Percentiles rank a stretch among this genome's conserved stretches.
These are phyloP conservation scores for Neurospora sp. DNA, from an alignment of 495 filamentous ascomycete genomes.

Conservation along the genomic window DNA sequence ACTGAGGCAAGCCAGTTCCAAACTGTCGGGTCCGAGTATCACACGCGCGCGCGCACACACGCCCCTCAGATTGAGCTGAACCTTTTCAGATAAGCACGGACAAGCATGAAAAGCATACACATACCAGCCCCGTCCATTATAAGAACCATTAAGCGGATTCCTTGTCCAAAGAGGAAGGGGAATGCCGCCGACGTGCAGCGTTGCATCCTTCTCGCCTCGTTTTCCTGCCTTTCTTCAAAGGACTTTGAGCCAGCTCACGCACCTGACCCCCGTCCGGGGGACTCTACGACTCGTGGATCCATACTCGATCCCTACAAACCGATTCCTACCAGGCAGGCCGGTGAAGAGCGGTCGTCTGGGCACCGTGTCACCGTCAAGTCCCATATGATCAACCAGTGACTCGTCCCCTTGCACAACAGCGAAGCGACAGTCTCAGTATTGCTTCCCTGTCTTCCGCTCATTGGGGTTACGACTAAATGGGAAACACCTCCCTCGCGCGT, in stretches of 20 bases:
- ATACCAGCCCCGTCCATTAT: not conserved
- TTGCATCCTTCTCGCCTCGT: not conserved
- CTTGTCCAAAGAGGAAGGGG: not conserved
- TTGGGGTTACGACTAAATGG: not conserved
- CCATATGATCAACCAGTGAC: not conserved
- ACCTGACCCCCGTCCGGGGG: not conserved
- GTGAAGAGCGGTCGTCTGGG: not conserved
- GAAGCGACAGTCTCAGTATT: not conserved
- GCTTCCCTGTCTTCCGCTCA: not conserved
- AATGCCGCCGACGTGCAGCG: not conserved
- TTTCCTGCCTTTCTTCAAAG: not conserved
- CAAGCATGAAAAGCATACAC: not conserved
- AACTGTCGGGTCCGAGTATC: conserved; percentile 6
- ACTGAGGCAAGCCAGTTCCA: conserved; percentile 7
- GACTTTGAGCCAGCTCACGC: not conserved
- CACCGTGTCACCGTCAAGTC: not conserved
- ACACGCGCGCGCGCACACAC: not conserved
- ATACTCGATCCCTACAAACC: not conserved
- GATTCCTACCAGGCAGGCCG: not conserved
- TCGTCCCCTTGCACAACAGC: not conserved
- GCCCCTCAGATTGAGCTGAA: not conserved
- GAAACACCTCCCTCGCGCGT: not conserved
- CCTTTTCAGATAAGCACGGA: not conserved
- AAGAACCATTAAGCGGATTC: not conserved
- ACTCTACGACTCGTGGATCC: not conserved